phyloP scores from a whole-genome alignment of 257 asterid genomes.

The Lycium barbarum region DNA sequence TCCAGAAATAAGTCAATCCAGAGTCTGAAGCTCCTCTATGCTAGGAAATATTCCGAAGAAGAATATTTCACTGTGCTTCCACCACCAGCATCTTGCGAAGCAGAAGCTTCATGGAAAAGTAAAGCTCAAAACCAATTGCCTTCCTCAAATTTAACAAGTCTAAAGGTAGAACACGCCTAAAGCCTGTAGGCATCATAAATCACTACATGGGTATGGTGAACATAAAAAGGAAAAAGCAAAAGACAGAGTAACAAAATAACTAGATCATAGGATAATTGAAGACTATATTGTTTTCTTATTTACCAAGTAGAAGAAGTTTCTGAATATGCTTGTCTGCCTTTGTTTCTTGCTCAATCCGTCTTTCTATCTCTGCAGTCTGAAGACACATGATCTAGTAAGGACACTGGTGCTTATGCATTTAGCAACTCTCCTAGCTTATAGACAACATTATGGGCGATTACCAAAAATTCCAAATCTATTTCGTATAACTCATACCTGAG shows the following conservation, averaged over 20 bases:
- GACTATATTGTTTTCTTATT: background rate
- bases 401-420: constrained; percentile 13
- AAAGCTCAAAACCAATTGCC: constrained; percentile 15
- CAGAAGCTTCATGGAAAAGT: constrained; percentile 20
- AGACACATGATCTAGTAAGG: constrained; percentile 30
- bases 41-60: constrained; percentile 17
- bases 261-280: constrained; percentile 6
- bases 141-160: constrained; percentile 18
- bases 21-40: background rate
- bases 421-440: background rate
- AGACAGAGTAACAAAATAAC: background rate
- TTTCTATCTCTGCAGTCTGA: constrained; percentile 96
- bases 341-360: constrained; percentile 95
- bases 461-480: background rate
- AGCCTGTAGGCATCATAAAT: background rate
- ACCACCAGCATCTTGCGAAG: constrained; percentile 3
- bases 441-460: background rate
- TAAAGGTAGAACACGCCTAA: background rate
- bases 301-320: constrained; percentile 96
- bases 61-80: background rate
- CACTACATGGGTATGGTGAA: constrained; percentile 15
- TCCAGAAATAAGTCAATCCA: background rate
- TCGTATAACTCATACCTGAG: constrained; percentile 58
- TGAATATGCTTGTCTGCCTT: constrained; percentile 97
- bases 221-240: background rate